These are phyloP conservation scores for Penicillium antarcticum DNA, from an alignment of 495 filamentous ascomycete genomes.

Conservation along the genomic window DNA sequence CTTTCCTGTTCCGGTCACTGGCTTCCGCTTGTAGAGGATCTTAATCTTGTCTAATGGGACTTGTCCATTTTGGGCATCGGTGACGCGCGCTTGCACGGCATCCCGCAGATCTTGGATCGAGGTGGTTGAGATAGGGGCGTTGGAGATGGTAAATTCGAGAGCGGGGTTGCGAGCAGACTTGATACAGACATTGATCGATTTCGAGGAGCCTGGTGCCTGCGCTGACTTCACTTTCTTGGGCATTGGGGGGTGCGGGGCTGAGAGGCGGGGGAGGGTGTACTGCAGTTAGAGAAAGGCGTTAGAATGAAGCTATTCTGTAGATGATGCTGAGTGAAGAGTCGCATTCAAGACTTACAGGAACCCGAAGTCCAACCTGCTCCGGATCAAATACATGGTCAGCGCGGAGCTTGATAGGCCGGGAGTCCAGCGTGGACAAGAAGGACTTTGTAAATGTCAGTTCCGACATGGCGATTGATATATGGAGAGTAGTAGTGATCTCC, in stretches of 20 bases:
- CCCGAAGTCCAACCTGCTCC: constrained; percentile 62
- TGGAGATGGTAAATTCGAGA: constrained; percentile 58
- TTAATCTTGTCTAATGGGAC: constrained; percentile 67
- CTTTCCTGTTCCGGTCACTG: constrained; percentile 59
- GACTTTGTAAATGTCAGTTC: constrained; percentile 79
- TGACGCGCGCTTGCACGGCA: constrained; percentile 48
- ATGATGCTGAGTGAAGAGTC: neutral
- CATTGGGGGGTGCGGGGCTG: constrained; percentile 44
- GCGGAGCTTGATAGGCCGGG: constrained; percentile 69
- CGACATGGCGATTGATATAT: constrained; percentile 55
- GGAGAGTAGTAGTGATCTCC: neutral
- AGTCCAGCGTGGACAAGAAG: constrained; percentile 77
- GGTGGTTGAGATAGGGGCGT: constrained; percentile 57
- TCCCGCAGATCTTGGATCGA: constrained; percentile 72
- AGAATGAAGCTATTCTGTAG: neutral
- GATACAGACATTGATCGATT: constrained; percentile 55
- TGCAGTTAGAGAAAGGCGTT: constrained; percentile 17
- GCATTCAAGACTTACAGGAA: constrained; percentile 57
- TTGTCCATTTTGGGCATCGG: constrained; percentile 30
- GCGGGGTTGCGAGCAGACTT: constrained; percentile 73
- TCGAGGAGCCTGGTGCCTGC: constrained; percentile 45
- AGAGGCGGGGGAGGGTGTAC: constrained; percentile 46
- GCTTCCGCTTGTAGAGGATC: constrained; percentile 79
- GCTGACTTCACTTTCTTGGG: constrained; percentile 45
- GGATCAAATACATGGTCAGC: constrained; percentile 85